Evolutionary conservation across 2,329 filamentous ascomycete species (phyloP).

Genomic region (Phialocephala subalpina): DNA sequence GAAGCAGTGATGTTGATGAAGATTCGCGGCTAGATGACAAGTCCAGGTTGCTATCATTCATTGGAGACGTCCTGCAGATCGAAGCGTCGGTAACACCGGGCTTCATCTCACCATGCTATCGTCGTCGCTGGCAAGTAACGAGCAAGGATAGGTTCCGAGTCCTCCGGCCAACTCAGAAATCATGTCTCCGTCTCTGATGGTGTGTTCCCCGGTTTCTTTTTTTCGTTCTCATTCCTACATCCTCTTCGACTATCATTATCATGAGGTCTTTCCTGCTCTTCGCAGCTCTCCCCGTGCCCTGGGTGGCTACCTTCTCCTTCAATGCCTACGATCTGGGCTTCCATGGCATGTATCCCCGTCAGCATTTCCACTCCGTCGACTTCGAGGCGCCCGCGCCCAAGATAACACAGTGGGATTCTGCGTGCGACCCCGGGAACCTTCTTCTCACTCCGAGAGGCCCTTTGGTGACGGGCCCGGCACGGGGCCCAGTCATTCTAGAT

Average conservation of each 20-base stretch:
- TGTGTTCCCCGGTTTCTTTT: background rate
- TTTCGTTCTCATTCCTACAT: slow-evolving; percentile 3
- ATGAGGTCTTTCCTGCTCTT: slow-evolving; percentile 16
- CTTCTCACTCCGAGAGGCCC: slow-evolving; percentile 28
- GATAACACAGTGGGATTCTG: slow-evolving; percentile 29
- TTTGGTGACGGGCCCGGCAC: slow-evolving; percentile 19
- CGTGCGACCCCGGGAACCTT: slow-evolving; percentile 26
- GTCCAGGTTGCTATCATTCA: too few species aligned
- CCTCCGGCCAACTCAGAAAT: slow-evolving; percentile 11
- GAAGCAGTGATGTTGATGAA: background rate
- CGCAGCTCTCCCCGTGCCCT: slow-evolving; percentile 14
- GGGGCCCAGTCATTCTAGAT: slow-evolving; percentile 22
- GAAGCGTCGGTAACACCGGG: background rate
- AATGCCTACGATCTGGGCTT: slow-evolving; percentile 31
- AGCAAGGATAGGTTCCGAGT: slow-evolving; percentile 16
- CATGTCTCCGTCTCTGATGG: background rate
- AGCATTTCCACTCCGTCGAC: slow-evolving; percentile 29
- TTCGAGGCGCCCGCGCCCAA: slow-evolving; percentile 25
- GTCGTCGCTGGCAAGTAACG: background rate
- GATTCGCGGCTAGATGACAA: background rate
- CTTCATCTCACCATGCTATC: slow-evolving; percentile 8
- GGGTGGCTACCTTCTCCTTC: slow-evolving; percentile 26
- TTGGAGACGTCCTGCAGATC: background rate
- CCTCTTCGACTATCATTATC: slow-evolving; percentile 3
- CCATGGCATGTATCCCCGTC: slow-evolving; percentile 28